Evolutionary conservation across 257 asterid genomes (phyloP), one percentile per base, ranked within the genome.

Genomic region (Nicotiana tabacum): DNA sequence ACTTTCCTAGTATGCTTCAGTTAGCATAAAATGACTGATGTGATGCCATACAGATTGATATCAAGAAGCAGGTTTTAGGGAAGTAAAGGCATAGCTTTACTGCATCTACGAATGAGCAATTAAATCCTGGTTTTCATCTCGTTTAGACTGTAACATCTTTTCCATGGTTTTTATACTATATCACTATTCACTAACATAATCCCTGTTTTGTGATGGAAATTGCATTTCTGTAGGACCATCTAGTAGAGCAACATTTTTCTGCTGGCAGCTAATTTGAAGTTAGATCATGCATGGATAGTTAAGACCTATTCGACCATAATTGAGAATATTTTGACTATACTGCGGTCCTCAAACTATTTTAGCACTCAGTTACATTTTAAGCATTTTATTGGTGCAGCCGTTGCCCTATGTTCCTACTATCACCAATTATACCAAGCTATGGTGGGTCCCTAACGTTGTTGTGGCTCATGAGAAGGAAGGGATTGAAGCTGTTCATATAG

Each of bases 371-470:
- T 56, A 72, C 80, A 65, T 64, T 62, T 30, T 48, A 32, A 24
- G 18, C 13, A 27, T 27, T 83, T 88, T 82, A 53, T 58, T 84
- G 6, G 33, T 91, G 93, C 95, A 96, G 99, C 91, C 89, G 80
- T 46, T 84, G 77, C 89, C 89, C 58, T 96, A 94, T 81, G 84
- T 96, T 81, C 99, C 99, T 81, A 94, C 98, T 81, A 94, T 96
- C 74, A 92, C 99, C 88, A 96, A 96, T 88, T 88, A 96, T 88
- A 96, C 99, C 72, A 93, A 93, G 84, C 93, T 94, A 76, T 96
- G 99, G 99, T 96, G 98, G 99, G 98, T 96, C 51, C 98, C 99
- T 87, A 96, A 96, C 86, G 98, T 94, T 83, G 92, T 96, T 62
- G 97, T 96, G 88, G 96, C 93, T 88, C 98, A 96, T 87, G 93